phyloP scores from a whole-genome alignment of 2,329 filamentous ascomycete genomes.

The Claviceps africana region DNA sequence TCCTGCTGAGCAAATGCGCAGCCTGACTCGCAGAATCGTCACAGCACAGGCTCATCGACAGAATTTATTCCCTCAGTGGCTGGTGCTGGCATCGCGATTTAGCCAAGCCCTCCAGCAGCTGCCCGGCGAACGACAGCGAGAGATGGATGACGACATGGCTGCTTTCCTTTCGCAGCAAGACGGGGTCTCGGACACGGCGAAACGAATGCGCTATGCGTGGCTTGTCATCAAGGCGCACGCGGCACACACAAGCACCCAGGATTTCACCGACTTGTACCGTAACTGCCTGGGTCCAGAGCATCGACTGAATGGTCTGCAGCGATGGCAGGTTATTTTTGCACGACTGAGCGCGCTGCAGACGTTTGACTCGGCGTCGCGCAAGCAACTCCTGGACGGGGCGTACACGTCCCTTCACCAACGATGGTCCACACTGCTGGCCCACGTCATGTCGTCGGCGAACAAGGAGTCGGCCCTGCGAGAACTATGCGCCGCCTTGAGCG shows the following conservation, averaged over 20 bases:
- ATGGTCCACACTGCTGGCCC: conserved; percentile 9
- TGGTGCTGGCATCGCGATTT: conserved; percentile 8
- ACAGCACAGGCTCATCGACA: conserved; percentile 9
- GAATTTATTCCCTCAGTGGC: conserved; percentile 9
- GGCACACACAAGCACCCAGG: conserved; percentile 4
- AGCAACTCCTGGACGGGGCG: conserved; percentile 4
- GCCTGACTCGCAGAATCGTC: conserved; percentile 7
- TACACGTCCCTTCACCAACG: conserved; percentile 8
- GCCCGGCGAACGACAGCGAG: conserved; percentile 3
- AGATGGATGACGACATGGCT: conserved; percentile 6
- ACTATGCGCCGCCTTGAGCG: conserved; percentile 7
- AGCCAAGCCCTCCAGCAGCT: conserved; percentile 7
- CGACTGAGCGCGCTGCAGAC: conserved; percentile 6
- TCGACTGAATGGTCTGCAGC: conserved; percentile 8
- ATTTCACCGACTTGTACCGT: conserved; percentile 7
- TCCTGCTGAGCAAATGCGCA: conserved; percentile 4
- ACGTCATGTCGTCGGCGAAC: conserved; percentile 2
- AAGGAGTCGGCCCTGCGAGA: conserved; percentile 4
- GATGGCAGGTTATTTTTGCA: conserved; percentile 11
- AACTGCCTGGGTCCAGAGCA: not conserved
- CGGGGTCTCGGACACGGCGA: conserved; percentile 1
- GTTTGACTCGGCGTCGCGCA: conserved; percentile 2
- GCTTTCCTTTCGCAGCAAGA: conserved; percentile 7
- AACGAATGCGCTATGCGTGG: conserved; percentile 11
- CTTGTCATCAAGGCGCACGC: conserved; percentile 11